phyloP scores from a whole-genome alignment of 305 asterid genomes.

The Rubia peregrina region DNA sequence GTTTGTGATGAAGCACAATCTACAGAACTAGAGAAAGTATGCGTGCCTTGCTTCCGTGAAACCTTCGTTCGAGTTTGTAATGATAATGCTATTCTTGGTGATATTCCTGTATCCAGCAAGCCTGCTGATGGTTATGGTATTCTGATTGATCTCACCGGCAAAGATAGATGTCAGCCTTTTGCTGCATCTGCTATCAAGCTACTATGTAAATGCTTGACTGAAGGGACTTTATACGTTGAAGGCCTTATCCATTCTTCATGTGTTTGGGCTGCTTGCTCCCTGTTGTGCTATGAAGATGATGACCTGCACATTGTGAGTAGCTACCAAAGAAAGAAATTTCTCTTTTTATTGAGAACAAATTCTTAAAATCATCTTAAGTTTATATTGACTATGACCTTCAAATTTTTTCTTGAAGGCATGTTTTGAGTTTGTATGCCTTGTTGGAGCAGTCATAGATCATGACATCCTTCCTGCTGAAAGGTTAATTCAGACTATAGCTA shows the following conservation, averaged over 20 bases:
- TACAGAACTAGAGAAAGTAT: slow-evolving; percentile 35
- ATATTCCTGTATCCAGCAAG: slow-evolving; percentile 47
- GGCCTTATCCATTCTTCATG: slow-evolving; percentile 70
- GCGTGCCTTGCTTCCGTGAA: slow-evolving; percentile 45
- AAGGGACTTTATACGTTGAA: slow-evolving; percentile 85
- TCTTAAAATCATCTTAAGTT: slow-evolving; percentile 4
- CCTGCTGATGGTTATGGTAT: slow-evolving; percentile 60
- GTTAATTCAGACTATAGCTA: slow-evolving; percentile 49
- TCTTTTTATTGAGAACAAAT: slow-evolving; percentile 3
- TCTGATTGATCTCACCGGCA: slow-evolving; percentile 58
- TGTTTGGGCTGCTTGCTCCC: slow-evolving; percentile 60
- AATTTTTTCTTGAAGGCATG: slow-evolving; percentile 67
- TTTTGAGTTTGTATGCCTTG: slow-evolving; percentile 69
- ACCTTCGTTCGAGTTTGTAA: slow-evolving; percentile 48
- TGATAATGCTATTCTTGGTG: slow-evolving; percentile 44
- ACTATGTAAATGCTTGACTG: slow-evolving; percentile 71
- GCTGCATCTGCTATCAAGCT: slow-evolving; percentile 76
- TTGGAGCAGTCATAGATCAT: slow-evolving; percentile 53
- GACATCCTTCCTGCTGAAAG: slow-evolving; percentile 66
- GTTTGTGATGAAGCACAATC: slow-evolving; percentile 29
- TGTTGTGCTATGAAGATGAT: slow-evolving; percentile 74
- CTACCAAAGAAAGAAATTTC: not conserved
- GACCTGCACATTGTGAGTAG: slow-evolving; percentile 78
- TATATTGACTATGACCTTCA: slow-evolving; percentile 26
- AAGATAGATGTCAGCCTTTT: slow-evolving; percentile 66